Base-by-base conservation (phyloP, 345 rosid genomes). In the Citrus unshiu region DNA sequence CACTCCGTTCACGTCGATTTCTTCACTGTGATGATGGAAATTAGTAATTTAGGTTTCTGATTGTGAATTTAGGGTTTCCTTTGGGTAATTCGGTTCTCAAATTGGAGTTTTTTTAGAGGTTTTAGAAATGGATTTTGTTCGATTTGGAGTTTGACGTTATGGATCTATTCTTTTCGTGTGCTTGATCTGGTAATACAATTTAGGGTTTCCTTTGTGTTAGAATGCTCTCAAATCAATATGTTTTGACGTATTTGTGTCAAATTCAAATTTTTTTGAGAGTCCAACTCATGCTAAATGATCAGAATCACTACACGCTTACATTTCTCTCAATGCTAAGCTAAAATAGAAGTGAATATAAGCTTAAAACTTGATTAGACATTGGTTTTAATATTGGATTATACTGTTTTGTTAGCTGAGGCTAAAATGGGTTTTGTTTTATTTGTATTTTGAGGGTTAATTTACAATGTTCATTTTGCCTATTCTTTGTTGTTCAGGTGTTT, bases 151-250 rank as follows among this genome's bases (percentile, higher is more conserved):
- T n/a, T 74, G 37, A 39, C 74, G 81, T 79, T 39, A 27, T 81
- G 85, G 97, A 95, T 93, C 98, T 91, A 74, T 84, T 34, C 79
- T 78, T 46, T 84, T 84, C 77, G 80, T 70, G 67, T 19, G 64
- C 77, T 86, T 71, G 81, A 79, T 84, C 79, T 78, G 73, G 71
- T 58, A 66, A 12, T 25, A 6, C 67, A 68, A 29, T 72, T 75
- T 54, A 5, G 58, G n/a, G 58, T 54, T 54, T 54, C 58, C 58
- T 16, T 54, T 54, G 22, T 18, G n/a, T 54, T 54, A 54, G 6
- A 16, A 54, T 5, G 58, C 22, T 19, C 58, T 54, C 58, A 18
- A 18, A 54, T 18, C 58, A 57, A 57, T 71, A 9, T 67, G 58
- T 75, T 67, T 19, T 46, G 12, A 54, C 10, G 61, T 71, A 74